phyloP scores from a whole-genome alignment of 225 moss, liverwort and hornwort species.

The Ulota crispa region DNA sequence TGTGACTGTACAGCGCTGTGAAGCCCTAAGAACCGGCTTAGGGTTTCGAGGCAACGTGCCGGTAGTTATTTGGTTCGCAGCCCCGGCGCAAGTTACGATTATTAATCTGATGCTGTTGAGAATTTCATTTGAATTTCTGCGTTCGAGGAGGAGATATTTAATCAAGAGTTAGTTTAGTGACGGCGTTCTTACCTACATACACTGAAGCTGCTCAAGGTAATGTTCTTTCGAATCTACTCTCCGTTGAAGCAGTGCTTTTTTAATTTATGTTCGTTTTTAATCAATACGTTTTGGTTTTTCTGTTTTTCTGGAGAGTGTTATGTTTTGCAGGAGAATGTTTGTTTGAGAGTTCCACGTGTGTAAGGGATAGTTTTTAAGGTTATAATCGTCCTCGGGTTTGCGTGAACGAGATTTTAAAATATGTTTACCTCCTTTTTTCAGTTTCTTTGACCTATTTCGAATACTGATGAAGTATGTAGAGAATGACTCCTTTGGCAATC shows the following conservation, averaged over 20 bases:
- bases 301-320: neutral
- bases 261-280: neutral
- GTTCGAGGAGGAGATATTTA: neutral
- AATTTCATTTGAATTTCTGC: neutral
- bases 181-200: neutral
- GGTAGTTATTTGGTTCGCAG: constrained; percentile 10
- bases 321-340: neutral
- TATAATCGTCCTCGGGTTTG: neutral
- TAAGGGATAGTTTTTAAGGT: neutral
- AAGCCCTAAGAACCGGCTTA: constrained; percentile 44
- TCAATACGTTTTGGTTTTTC: neutral
- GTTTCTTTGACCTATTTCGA: constrained; percentile 4
- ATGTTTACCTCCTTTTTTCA: neutral
- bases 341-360: neutral
- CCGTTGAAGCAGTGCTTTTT: neutral
- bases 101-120: constrained; percentile 11
- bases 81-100: constrained; percentile 3
- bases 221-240: neutral
- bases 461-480: neutral
- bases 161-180: neutral
- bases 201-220: constrained; percentile 18
- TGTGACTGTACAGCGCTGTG: constrained; percentile 44
- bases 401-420: neutral
- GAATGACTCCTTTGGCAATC: neutral
- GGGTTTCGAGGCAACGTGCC: constrained; percentile 41